Evolutionary conservation across 2,329 filamentous ascomycete species (phyloP), one percentile per base, ranked within the genome.

Genomic region (Rhynchosporium graminicola): DNA sequence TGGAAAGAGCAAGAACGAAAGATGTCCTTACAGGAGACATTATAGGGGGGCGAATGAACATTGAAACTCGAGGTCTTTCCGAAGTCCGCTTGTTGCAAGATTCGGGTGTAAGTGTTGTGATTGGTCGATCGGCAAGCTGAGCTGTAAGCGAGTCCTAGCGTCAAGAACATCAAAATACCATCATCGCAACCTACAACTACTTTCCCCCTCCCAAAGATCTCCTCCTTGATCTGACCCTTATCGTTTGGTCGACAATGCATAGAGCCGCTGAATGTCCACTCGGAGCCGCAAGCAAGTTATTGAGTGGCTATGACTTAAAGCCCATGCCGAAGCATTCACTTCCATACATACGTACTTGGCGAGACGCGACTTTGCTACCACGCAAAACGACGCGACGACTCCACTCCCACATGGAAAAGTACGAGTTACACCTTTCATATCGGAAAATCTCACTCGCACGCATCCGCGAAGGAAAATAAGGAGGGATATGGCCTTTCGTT

Each of bases 1-100:
- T 48, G 52, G 54, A 54, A 63, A 63, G 33, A 20, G 46, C 8
- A 48, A 57, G 46, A 48, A 50, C 33, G 40, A 50, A 43, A 29
- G 20, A 28, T 20, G 20, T 20, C 20, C 20, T 20, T 20, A 20
- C 20, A 20, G 20, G 20, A 1, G 20, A 43, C 28, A 40, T 54
- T 54, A 40, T 45, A 56, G 59, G 42, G 59, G 50, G 48, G 40
- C 29, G 51, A 57, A 61, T 38, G 42, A 47, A 54, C 43, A 15
- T 40, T 3, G 20, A 50, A 61, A 29, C 15, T 33, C 33, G 33
- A 48, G 48, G 10, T 3, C 29, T 29, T 36, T 40, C 31, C 12
- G 15, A 40, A 12, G 20, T n/a, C 29, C 15, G 33, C 20, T 54
- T 54, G 51, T 20, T 26, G 33, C 38, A 8, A 8, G 40, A n/a